Evolutionary conservation across 2,329 filamentous ascomycete species (phyloP).

Genomic region (Neopestalotiopsis sp.): DNA sequence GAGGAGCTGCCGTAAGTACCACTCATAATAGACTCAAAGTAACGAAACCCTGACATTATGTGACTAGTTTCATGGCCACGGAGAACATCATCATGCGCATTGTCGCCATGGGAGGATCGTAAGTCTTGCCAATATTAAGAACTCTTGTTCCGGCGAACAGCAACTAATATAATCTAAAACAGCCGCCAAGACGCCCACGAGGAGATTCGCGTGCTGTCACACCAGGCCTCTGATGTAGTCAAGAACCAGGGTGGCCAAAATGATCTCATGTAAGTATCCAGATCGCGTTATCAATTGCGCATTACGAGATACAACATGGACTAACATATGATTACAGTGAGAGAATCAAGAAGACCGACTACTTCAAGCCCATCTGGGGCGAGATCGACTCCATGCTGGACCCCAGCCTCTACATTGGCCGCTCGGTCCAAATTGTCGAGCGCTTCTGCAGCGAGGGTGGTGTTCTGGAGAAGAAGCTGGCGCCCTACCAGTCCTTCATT

Average conservation of each 20-base stretch:
- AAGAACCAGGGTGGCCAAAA: slow-evolving; percentile 62
- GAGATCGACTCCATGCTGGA: slow-evolving; percentile 74
- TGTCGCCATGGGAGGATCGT: neutral
- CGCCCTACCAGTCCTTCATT: slow-evolving; percentile 44
- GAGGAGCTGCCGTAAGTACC: slow-evolving; percentile 58
- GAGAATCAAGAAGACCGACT: neutral
- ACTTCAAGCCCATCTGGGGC: slow-evolving; percentile 68
- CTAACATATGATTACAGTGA: neutral
- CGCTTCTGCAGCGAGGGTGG: slow-evolving; percentile 48
- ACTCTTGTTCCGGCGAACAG: too few relatives aligned
- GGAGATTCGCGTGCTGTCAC: slow-evolving; percentile 77
- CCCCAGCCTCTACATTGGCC: slow-evolving; percentile 58
- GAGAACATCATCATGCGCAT: slow-evolving; percentile 25
- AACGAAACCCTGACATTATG: too few relatives aligned
- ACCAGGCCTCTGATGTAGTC: slow-evolving; percentile 72
- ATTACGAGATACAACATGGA: neutral
- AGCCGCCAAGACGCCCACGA: slow-evolving; percentile 68
- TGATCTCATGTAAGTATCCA: slow-evolving; percentile 65
- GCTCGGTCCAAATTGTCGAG: slow-evolving; percentile 52
- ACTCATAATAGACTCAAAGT: too few relatives aligned
- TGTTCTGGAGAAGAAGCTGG: slow-evolving; percentile 43
- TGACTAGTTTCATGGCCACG: slow-evolving; percentile 71
- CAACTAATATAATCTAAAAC: too few relatives aligned
- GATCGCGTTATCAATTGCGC: slow-evolving; percentile 41
- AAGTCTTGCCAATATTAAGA: too few relatives aligned